Evolutionary conservation across 352 stramenopile species (phyloP).

Genomic region (Elongisporangium anandrum): DNA sequence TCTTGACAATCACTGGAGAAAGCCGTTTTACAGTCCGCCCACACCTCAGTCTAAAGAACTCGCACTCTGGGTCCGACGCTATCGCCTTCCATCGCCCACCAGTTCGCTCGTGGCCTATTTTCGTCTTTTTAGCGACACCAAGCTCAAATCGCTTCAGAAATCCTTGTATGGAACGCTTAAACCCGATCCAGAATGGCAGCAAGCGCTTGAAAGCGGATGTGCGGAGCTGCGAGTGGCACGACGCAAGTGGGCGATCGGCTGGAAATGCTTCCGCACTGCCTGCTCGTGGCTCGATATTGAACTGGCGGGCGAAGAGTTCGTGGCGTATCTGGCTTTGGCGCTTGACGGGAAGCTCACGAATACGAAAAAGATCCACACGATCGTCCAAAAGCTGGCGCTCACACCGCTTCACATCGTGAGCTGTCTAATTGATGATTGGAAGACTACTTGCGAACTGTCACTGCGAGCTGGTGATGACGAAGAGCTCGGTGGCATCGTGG

Average conservation of each 20-base stretch:
- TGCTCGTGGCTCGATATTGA: constrained; percentile 54
- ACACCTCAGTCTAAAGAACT: constrained; percentile 10
- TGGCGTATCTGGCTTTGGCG: constrained; percentile 39
- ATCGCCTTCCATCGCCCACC: not conserved
- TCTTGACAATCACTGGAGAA: constrained; percentile 17
- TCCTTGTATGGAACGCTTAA: constrained; percentile 4
- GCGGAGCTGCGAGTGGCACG: constrained; percentile 17
- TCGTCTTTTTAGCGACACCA: constrained; percentile 27
- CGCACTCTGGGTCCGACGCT: constrained; percentile 14
- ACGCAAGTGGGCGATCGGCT: constrained; percentile 44
- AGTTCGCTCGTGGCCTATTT: constrained; percentile 20
- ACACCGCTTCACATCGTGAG: constrained; percentile 16
- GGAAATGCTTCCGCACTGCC: constrained; percentile 58
- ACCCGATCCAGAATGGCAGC: constrained; percentile 19
- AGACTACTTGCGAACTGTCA: constrained; percentile 10
- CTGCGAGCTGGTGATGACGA: constrained; percentile 4
- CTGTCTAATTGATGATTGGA: constrained; percentile 48
- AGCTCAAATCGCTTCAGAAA: constrained; percentile 10
- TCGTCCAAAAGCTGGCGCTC: constrained; percentile 29
- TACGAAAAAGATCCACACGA: constrained; percentile 22
- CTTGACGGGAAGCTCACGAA: constrained; percentile 52
- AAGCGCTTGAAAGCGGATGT: constrained; percentile 28
- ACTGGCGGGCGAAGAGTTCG: constrained; percentile 21
- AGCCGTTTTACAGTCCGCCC: constrained; percentile 13
- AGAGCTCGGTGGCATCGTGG: not conserved